These are phyloP conservation scores for Vitis hybrid DNA, from an alignment of 177 flowering plant genomes.

Conservation along the genomic window DNA sequence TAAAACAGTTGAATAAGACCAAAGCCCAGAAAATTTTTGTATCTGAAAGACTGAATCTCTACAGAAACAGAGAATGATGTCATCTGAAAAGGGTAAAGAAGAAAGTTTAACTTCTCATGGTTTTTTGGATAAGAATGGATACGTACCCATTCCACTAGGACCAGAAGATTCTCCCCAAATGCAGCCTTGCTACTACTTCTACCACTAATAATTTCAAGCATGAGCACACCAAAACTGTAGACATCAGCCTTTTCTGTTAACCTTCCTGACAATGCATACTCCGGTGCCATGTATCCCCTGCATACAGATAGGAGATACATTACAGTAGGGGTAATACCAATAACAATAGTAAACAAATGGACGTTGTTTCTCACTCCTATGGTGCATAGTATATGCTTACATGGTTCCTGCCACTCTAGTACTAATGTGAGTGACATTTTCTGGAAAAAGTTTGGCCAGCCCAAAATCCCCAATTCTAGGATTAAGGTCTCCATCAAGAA, in stretches of 20 bases:
- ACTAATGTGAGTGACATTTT: conserved; percentile 81
- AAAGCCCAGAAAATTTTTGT: too few species aligned
- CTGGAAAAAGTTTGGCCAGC: conserved; percentile 89
- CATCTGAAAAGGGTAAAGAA: too few species aligned
- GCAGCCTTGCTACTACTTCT: conserved; percentile 60
- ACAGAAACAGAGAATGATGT: too few species aligned
- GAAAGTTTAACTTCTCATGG: neutral
- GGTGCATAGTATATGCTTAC: conserved; percentile 40
- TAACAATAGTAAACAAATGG: neutral
- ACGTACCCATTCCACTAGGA: conserved; percentile 78
- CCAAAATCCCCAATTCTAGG: conserved; percentile 98
- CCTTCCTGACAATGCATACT: conserved; percentile 68
- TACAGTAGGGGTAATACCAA: neutral
- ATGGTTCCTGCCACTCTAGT: conserved; percentile 88
- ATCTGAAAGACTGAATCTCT: too few species aligned
- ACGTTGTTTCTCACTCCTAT: too few species aligned
- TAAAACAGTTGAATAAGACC: too few species aligned
- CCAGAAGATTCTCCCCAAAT: conserved; percentile 53
- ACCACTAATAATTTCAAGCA: conserved; percentile 86
- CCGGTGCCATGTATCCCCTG: conserved; percentile 93
- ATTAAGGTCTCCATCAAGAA: conserved; percentile 56
- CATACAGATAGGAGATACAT: conserved; percentile 8
- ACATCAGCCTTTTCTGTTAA: conserved; percentile 84
- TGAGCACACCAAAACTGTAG: conserved; percentile 81
- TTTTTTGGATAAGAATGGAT: neutral